Conservation (phyloP, 352 stramenopile genomes). For the Plasmopara muralis region DNA sequence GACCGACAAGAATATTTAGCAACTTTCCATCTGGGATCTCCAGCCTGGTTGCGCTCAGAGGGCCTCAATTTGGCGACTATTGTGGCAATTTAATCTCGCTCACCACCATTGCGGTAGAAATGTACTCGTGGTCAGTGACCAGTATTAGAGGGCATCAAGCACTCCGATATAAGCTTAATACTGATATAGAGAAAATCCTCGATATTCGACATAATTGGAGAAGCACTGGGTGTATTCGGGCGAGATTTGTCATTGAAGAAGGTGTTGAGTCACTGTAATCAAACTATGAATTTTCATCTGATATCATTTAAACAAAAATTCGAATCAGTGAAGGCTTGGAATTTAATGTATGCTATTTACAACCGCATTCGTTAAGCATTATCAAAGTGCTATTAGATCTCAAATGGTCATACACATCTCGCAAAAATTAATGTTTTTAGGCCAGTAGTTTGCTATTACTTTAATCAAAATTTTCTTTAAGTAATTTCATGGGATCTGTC, state of each 20-base stretch:
- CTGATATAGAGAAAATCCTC: conserved; percentile 6
- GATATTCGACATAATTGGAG: neutral
- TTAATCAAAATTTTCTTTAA: no score
- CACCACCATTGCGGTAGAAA: conserved; percentile 32
- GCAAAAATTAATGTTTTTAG: no score
- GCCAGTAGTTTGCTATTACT: no score
- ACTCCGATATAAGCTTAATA: conserved; percentile 23
- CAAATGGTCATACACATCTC: no score
- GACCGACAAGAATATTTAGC: conserved; percentile 31
- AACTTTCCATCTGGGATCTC: conserved; percentile 41
- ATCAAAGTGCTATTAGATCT: no score
- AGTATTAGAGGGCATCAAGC: conserved; percentile 3
- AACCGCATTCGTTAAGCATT: conserved; percentile 7
- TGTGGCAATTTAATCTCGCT: conserved; percentile 25
- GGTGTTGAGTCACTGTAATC: conserved; percentile 6
- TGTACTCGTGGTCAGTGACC: conserved; percentile 18
- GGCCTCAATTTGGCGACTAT: conserved; percentile 40
- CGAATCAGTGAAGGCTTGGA: conserved; percentile 7
- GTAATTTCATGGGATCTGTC: no score
- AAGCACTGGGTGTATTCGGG: conserved; percentile 1
- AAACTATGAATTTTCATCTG: conserved; percentile 6
- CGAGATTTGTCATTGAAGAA: conserved; percentile 19
- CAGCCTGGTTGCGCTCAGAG: conserved; percentile 27
- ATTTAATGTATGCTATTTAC: no score
- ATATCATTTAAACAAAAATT: conserved; percentile 15